phyloP scores from a whole-genome alignment of 306 rosid genomes.

The Fragaria nilgerrensis region DNA sequence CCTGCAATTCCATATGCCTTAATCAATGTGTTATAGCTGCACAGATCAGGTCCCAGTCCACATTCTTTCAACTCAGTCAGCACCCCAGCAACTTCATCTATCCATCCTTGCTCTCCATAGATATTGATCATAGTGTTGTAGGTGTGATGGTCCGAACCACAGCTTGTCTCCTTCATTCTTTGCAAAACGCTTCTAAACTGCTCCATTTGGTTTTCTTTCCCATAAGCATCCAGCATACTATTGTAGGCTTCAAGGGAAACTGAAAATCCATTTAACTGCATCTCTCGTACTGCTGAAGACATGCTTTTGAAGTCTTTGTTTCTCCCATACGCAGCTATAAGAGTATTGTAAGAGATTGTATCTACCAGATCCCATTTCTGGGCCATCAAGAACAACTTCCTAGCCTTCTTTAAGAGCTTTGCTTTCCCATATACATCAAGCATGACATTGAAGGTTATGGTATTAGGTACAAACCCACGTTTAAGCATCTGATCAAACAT shows the following conservation, averaged over 20 bases:
- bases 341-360: constrained; percentile 76
- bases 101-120: constrained; percentile 92
- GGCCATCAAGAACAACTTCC: constrained; percentile 64
- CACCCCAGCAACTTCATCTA: constrained; percentile 61
- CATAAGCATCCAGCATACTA: constrained; percentile 85
- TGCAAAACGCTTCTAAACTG: constrained; percentile 58
- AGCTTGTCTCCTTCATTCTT: constrained; percentile 64
- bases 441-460: constrained; percentile 72
- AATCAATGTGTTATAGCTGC: constrained; percentile 83
- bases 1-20: constrained; percentile 95
- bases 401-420: constrained; percentile 74
- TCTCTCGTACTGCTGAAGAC: constrained; percentile 55
- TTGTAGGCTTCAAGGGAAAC: constrained; percentile 92
- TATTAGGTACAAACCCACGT: constrained; percentile 61
- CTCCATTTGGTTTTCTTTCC: constrained; percentile 78
- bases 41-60: constrained; percentile 74
- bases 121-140: constrained; percentile 86
- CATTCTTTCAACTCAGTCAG: constrained; percentile 62
- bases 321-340: constrained; percentile 75
- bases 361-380: constrained; percentile 73
- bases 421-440: constrained; percentile 78
- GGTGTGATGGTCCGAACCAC: constrained; percentile 66
- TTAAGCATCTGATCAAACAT: constrained; percentile 79
- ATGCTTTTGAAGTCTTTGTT: constrained; percentile 66
- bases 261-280: constrained; percentile 81